Base-by-base conservation (phyloP, 2,329 filamentous ascomycete species). In the Penicillium thymicola region DNA sequence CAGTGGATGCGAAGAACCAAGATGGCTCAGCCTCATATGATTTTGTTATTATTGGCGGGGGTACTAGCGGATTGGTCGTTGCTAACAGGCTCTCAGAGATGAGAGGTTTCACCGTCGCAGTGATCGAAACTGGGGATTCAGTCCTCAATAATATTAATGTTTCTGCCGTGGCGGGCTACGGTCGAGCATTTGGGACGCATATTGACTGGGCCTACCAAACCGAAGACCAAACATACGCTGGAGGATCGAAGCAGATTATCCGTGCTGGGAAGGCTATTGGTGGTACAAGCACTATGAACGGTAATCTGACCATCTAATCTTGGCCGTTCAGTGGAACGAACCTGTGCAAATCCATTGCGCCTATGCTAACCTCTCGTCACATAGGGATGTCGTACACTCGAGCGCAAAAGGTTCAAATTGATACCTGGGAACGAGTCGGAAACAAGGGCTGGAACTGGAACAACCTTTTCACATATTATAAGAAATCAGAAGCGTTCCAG, bases 271-370 rank as follows among this genome's bases (percentile, higher is more conserved):
- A 76, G 55, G 76, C 74, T 1, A 60, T 79, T 5, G 76, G 75
- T 28, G 78, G 77, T 1, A 76, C 75, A 0, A 78, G 74, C 42
- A 68, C 72, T 4, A 78, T 80, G 51, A 79, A 79, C 58, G 76
- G 72, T 70, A 59, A 40, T 42, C 11, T 41, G 6, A n/a, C 30
- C 4, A 34, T 14, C n/a, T 18, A 37, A 37, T 37, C n/a, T 4
- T 18, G n/a, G 16, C 3, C 8, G 16, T n/a, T 25, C 0, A 1
- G 4, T 27, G 14, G 14, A 27, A 34, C 2, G 2, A 32, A 21
- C 13, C n/a, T 13, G 7, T 30, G n/a, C 5, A 7, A n/a, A 23
- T 14, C 11, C 23, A 41, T 27, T 16, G 3, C 1, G 23, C 13
- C 10, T 18, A 3, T 30, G 23, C 34, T 52, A 28, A 52, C 30